Percentiles rank a stretch among this genome's conserved stretches.
These are phyloP conservation scores for Clavariopsis aquatica DNA, from an alignment of 495 filamentous ascomycete species.

Conservation along the genomic window DNA sequence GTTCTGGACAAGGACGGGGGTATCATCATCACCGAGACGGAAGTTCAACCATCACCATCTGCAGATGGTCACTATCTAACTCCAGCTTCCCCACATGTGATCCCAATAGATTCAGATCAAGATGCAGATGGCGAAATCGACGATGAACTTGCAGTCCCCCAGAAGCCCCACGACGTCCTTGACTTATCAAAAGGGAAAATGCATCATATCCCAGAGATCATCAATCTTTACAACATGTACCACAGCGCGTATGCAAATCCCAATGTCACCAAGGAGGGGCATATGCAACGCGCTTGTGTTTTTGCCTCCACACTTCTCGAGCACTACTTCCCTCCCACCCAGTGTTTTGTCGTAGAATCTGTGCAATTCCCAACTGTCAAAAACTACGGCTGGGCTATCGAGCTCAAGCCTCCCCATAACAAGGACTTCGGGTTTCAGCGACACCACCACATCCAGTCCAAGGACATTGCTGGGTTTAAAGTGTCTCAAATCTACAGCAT, in stretches of 20 bases:
- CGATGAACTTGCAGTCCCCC: not conserved
- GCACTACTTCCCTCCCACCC: conserved; percentile 6
- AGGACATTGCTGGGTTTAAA: conserved; percentile 18
- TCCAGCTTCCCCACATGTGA: not conserved
- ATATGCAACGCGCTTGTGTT: conserved; percentile 1
- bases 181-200: conserved; percentile 1
- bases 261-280: not conserved
- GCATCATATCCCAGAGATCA: conserved; percentile 8
- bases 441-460: conserved; percentile 5
- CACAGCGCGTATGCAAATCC: not conserved
- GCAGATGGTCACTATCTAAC: too few relatives aligned
- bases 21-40: not conserved
- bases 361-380: not conserved
- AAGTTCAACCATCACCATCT: not conserved
- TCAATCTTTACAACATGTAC: not conserved
- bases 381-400: not conserved
- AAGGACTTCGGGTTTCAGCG: not conserved
- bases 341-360: conserved; percentile 6
- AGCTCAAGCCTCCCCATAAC: not conserved
- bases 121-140: not conserved
- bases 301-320: conserved; percentile 2
- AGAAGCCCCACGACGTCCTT: not conserved
- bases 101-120: not conserved
- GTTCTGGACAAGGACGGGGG: not conserved
- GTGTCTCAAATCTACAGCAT: not conserved